Base-by-base conservation (phyloP, 2,329 filamentous ascomycete species). In the Epichloe hybrida region DNA sequence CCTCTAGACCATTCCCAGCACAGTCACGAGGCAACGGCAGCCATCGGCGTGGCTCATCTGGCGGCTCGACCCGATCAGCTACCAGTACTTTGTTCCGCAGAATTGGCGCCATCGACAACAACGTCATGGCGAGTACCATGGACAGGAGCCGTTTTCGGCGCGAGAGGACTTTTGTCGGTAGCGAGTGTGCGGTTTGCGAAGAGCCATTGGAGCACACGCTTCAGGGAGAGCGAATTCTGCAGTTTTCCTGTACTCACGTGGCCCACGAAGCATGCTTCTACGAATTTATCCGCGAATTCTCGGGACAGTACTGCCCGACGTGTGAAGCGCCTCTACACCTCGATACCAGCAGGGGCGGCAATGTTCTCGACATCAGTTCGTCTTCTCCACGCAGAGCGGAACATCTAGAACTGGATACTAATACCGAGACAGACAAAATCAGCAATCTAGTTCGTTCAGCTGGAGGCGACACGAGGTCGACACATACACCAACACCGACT, bases 201-300 rank as follows among this genome's bases (percentile, higher is more conserved):
- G 93, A 98, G 70, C 90, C 90, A 3, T 72, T 98, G 55, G 93
- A 97, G 68, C 91, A 97, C 67, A 98, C 89, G 3, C 76, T 98
- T 45, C 86, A 87, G 48, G 93, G 93, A 53, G 93, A 98, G 71
- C 83, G 89, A 58, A 89, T 98, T 54, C 74, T 98, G 50, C 93
- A 97, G 65, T 93, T 98, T 62, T 94, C 90, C 5, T 98, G 93
- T 69, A 80, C 84, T n/a, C 93, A 98, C 68, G 91, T 98, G 53
- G 89, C 91, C 11, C 93, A 98, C 65, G 93, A 97, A 67, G 93
- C 91, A 37, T 98, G 93, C 69, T 97, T 98, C 65, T 97, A 97
- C 70, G 93, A 98, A 68, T 96, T 94, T 64, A 95, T 98, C 60
- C 86, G 88, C 62, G 91, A 96, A 63, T 86, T 91, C 53, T 90